phyloP scores from a whole-genome alignment of 2,329 filamentous ascomycete genomes.

The Tolypocladium pustulatum region DNA sequence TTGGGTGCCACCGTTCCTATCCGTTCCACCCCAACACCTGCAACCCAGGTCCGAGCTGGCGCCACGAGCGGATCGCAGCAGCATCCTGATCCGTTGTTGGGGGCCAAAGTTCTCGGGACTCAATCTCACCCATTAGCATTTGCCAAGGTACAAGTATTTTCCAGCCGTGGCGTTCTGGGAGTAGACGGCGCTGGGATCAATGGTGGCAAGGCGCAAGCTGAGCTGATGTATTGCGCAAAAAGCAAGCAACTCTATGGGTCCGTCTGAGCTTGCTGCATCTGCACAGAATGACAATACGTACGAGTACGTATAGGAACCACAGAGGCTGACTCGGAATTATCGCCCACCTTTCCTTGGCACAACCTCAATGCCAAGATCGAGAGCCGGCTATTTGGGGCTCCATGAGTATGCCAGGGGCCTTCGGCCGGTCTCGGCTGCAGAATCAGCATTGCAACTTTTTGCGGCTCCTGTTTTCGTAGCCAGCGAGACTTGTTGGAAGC shows the following conservation, averaged over 20 bases:
- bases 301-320: not conserved
- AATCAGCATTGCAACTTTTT: too few species aligned
- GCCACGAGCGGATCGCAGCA: not conserved
- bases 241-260: not conserved
- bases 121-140: not conserved
- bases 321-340: not conserved
- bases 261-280: not conserved
- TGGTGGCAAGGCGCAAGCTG: not conserved
- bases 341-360: not conserved
- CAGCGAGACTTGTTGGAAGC: not conserved
- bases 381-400: not conserved
- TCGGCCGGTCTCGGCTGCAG: not conserved
- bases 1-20: not conserved
- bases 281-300: too few species aligned
- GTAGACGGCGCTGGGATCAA: not conserved
- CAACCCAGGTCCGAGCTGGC: not conserved
- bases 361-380: not conserved
- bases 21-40: not conserved
- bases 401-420: too few species aligned
- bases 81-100: not conserved
- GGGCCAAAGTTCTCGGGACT: not conserved
- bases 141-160: not conserved
- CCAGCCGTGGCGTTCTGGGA: not conserved
- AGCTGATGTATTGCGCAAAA: not conserved
- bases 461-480: not conserved